Percentiles rank a stretch among this genome's conserved stretches.
Conservation (phyloP, 768 basidiomycete genomes). For the Chalciporus sphaerocephalus region DNA sequence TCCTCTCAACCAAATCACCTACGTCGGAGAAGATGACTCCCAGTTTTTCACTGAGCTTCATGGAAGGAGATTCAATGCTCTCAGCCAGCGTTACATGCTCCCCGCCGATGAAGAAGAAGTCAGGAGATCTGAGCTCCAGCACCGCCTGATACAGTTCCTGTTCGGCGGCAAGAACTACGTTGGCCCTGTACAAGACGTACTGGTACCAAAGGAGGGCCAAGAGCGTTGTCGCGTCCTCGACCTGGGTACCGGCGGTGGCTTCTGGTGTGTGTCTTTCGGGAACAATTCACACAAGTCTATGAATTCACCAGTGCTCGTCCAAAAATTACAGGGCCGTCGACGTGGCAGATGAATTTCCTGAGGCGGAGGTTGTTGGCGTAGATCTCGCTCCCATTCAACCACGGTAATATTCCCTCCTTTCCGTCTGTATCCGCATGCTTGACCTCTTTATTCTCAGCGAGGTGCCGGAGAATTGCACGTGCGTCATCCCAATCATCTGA, state of each 20-base stretch:
- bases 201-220: slow-evolving; percentile 36
- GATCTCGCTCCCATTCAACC: slow-evolving; percentile 74
- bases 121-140: slow-evolving; percentile 60
- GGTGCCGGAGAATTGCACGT: slow-evolving; percentile 73
- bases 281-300: no score
- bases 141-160: slow-evolving; percentile 64
- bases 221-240: slow-evolving; percentile 49
- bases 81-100: slow-evolving; percentile 56
- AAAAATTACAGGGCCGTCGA: slow-evolving; percentile 56
- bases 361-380: slow-evolving; percentile 61
- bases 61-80: slow-evolving; percentile 50
- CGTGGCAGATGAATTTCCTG: slow-evolving; percentile 69
- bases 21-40: slow-evolving; percentile 42
- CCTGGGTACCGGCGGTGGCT: slow-evolving; percentile 63
- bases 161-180: slow-evolving; percentile 60
- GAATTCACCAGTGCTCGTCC: neutral
- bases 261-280: slow-evolving; percentile 44
- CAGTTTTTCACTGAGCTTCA: slow-evolving; percentile 52
- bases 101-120: slow-evolving; percentile 66
- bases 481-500: slow-evolving; percentile 30
- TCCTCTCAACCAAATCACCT: slow-evolving; percentile 34
- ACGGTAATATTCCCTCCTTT: slow-evolving; percentile 38
- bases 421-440: slow-evolving; percentile 9
- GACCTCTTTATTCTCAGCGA: slow-evolving; percentile 36
- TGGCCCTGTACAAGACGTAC: slow-evolving; percentile 56